Evolutionary conservation across 495 filamentous ascomycete genomes (phyloP).

Genomic region (Talaromyces wortmannii): DNA sequence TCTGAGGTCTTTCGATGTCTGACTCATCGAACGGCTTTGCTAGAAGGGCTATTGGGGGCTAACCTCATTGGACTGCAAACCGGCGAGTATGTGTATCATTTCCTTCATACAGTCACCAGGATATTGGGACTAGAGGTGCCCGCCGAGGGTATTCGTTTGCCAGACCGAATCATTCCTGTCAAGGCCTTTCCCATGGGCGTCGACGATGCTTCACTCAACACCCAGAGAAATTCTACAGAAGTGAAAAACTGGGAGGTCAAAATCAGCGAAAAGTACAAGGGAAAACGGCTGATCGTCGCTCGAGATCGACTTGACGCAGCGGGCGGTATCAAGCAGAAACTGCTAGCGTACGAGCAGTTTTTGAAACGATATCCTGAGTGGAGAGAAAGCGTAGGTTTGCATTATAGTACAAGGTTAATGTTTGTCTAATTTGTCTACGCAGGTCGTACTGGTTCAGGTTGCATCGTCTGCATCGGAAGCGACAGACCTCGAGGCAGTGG

Average conservation of each 20-base stretch:
- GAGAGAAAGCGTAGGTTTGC: constrained; percentile 55
- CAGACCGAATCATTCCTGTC: constrained; percentile 84
- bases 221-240: constrained; percentile 56
- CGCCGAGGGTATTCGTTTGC: constrained; percentile 79
- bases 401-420: background rate
- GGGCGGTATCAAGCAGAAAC: constrained; percentile 79
- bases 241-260: constrained; percentile 67
- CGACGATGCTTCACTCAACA: constrained; percentile 61
- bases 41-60: constrained; percentile 85
- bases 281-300: constrained; percentile 78
- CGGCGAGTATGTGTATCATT: constrained; percentile 85
- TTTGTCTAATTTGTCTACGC: background rate
- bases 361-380: constrained; percentile 79
- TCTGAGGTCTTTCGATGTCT: constrained; percentile 92
- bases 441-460: constrained; percentile 79
- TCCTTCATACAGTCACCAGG: constrained; percentile 87
- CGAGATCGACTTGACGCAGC: constrained; percentile 84
- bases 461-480: constrained; percentile 70
- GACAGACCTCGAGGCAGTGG: constrained; percentile 69
- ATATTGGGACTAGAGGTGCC: constrained; percentile 82
- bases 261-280: constrained; percentile 64
- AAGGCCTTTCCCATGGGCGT: constrained; percentile 39
- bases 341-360: constrained; percentile 82
- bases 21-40: constrained; percentile 71
- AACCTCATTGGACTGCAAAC: constrained; percentile 91